These are phyloP conservation scores for Hydrangea macrophylla DNA, from an alignment of 148 eudicot species.

Conservation along the genomic window DNA sequence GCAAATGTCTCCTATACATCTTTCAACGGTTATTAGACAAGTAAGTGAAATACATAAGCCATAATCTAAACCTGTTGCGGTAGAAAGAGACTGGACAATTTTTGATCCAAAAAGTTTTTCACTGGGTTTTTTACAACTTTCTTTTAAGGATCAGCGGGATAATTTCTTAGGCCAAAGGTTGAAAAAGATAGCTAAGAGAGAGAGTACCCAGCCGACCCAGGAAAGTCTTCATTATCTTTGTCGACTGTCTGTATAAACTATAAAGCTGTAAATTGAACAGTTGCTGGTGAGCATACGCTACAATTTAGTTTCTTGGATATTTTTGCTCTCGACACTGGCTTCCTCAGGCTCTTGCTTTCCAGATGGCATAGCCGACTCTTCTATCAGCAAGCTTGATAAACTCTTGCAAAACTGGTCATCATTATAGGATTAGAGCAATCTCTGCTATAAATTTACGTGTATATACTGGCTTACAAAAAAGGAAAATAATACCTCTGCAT, in stretches of 20 bases:
- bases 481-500: conserved; percentile 33
- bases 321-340: conserved; percentile 17
- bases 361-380: conserved; percentile 25
- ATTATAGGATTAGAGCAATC: conserved; percentile 2
- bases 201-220: conserved; percentile 18
- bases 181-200: conserved; percentile 13
- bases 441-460: not conserved
- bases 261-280: conserved; percentile 8
- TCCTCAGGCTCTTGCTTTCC: conserved; percentile 15
- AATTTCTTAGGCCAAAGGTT: conserved; percentile 1
- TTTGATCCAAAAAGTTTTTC: too few species aligned
- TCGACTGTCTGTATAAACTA: conserved; percentile 1
- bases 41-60: not conserved
- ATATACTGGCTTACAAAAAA: conserved; percentile 22
- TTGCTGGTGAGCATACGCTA: not conserved
- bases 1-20: not conserved
- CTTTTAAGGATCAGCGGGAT: not conserved
- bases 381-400: conserved; percentile 36
- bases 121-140: not conserved
- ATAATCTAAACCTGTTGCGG: too few species aligned
- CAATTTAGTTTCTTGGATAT: conserved; percentile 5
- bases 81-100: too few species aligned
- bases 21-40: not conserved
- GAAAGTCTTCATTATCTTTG: conserved; percentile 5
- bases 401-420: conserved; percentile 49